Evolutionary conservation across 1,139 yeast genomes (phyloP), one percentile per base, ranked within the genome.

Genomic region (Candida glucosophila): DNA sequence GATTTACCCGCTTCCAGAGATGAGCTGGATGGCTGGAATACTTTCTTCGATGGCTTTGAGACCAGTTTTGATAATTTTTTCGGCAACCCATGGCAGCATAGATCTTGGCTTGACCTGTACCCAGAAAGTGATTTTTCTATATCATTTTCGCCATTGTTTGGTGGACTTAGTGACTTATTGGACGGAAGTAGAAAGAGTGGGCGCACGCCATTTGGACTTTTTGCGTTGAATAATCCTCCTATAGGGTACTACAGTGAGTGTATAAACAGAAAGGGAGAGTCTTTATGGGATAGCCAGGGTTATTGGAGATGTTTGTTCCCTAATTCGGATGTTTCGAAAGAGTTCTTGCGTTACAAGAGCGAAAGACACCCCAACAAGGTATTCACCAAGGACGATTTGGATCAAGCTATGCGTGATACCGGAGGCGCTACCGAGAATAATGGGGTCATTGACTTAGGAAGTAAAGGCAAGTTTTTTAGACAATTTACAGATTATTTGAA

Each of bases 291-390:
- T 41, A 55, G 72, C 12, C 58, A 67, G 22, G 95, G 95, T 0
- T 68, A 74, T 49, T 86, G 95, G 95, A 67, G 86, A 43, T 86
- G 96, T 52, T 57, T 86, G 29, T 80, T 86, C 53, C 94, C 94
- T 15, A 63, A 65, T 31, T 47, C 65, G 12, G 59, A 54, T 18
- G 60, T 75, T 12, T 55, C 63, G 0, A 47, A 53, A 16, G 54
- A 50, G 23, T 36, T 49, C 14, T 47, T 61, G 39, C 41, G 41
- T 19, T 41, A 43, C 30, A 61, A 58, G 45, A 39, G 47, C 8
- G 39, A 48, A 23, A 32, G 39, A 15, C 44, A 41, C 22, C 40
- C 47, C 1, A 41, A 44, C 15, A 47, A 47, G 17, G 61, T 66
- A 11, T 40, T 76, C 36, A 63, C 77, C 21, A 72, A 63, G 35